Base-by-base conservation (phyloP, 1,284 basidiomycete genomes). In the Amylostereum areolatum region DNA sequence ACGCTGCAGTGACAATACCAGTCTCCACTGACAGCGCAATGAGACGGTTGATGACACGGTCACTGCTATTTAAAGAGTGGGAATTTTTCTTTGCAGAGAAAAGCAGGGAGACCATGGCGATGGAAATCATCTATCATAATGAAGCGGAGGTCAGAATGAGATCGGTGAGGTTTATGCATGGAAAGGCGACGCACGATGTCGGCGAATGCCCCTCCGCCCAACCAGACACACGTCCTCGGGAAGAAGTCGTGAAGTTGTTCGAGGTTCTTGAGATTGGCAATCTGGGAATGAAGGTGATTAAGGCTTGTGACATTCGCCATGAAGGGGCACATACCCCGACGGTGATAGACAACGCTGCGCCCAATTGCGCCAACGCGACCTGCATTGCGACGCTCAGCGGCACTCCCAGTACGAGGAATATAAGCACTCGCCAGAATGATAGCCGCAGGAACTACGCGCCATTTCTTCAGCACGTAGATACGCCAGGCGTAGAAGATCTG, bases 11-110 rank as follows among this genome's bases (percentile, higher is more conserved):
- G 8, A 48, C 50, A 11, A 48, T 45, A n/a, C 53, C 53, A 1
- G 53, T 54, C 43, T 54, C 53, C 27, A 54, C 45, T 6, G 53
- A 49, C 7, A 54, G 45, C 4, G 41, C 43, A 28, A 54, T 52
- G 30, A 54, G 53, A 3, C 53, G 47, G 12, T 51, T 49, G 4
- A 54, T 40, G 18, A 52, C 41, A 28, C 48, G 39, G 41, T 51
- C 44, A 27, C 50, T 50, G 12, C 45, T 47, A n/a, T 47, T 35
- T 8, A n/a, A n/a, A n/a, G 40, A 30, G 25, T 34, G 11, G 10
- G 50, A 41, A 37, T 43, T 34, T 30, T 43, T 37, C 10, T 45
- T 40, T n/a, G 45, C 53, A 10, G 47, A 31, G 32, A 46, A 48
- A 8, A 48, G 48, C 48, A 43, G 11, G 41, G 25, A 43, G 41